phyloP scores from a whole-genome alignment of 306 rosid genomes.

The Canavalia ensiformis region DNA sequence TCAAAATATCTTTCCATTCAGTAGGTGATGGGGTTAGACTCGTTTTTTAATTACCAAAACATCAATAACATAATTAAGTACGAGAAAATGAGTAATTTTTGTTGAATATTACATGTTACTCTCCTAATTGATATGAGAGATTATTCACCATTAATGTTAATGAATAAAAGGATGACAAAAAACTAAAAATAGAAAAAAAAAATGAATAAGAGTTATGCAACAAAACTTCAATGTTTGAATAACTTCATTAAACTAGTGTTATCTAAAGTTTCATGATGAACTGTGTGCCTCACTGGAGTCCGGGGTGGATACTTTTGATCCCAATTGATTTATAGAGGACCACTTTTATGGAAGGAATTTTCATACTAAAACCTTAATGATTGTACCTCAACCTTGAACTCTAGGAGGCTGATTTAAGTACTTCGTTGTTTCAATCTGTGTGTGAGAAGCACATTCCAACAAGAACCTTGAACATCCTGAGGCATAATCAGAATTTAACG shows the following conservation, averaged over 20 bases:
- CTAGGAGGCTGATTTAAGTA: constrained; percentile 13
- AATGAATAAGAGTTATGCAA: background rate
- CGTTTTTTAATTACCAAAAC: too few relatives aligned
- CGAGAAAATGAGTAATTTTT: too few relatives aligned
- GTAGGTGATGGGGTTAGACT: too few relatives aligned
- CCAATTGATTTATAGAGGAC: constrained; percentile 8
- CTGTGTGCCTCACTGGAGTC: background rate
- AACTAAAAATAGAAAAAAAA: background rate
- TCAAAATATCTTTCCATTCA: too few relatives aligned
- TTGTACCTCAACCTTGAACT: constrained; percentile 43
- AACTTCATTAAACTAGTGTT: background rate
- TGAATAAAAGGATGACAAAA: background rate
- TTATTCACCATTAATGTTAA: background rate
- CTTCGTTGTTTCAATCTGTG: constrained; percentile 39
- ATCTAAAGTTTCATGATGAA: background rate
- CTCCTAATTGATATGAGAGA: background rate
- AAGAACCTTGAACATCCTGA: constrained; percentile 6
- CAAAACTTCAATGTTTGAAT: background rate
- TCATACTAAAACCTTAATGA: background rate
- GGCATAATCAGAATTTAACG: constrained; percentile 7
- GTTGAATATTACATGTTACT: too few relatives aligned
- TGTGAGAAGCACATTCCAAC: constrained; percentile 24
- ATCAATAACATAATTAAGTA: too few relatives aligned
- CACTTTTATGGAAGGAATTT: background rate
- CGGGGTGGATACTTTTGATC: background rate